Percentiles rank a stretch among this genome's conserved stretches.
Evolutionary conservation across 23 red algal genomes (phyloP).

Genomic region (Rhodosorus marinus): DNA sequence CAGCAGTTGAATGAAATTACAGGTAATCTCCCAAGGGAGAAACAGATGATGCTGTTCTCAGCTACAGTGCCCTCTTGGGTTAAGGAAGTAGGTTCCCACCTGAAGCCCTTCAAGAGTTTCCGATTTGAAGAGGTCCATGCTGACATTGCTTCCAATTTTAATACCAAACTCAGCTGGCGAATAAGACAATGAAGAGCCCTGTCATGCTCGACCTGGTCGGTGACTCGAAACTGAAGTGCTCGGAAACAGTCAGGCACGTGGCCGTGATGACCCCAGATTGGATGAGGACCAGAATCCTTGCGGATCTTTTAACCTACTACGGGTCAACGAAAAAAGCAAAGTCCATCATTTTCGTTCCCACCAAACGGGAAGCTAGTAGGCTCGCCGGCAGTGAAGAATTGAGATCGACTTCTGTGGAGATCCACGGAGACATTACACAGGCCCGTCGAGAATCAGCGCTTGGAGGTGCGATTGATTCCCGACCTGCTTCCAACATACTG

Average conservation of each 20-base stretch:
- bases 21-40: slow-evolving; percentile 17
- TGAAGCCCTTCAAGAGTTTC: too few relatives aligned
- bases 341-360: slow-evolving; percentile 59
- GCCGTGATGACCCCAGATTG: background rate
- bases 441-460: slow-evolving; percentile 35
- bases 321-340: slow-evolving; percentile 46
- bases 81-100: background rate
- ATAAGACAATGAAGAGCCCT: slow-evolving; percentile 1
- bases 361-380: slow-evolving; percentile 2
- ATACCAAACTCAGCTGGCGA: too few relatives aligned
- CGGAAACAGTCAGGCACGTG: slow-evolving; percentile 3
- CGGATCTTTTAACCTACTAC: slow-evolving; percentile 32
- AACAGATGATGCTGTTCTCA: slow-evolving; percentile 65
- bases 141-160: too few relatives aligned
- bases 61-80: slow-evolving; percentile 72
- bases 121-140: too few relatives aligned
- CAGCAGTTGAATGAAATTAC: slow-evolving; percentile 82
- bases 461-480: too few relatives aligned
- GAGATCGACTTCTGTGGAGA: background rate
- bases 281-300: slow-evolving; percentile 1
- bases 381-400: background rate
- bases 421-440: slow-evolving; percentile 86
- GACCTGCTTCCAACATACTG: too few relatives aligned
- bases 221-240: background rate
- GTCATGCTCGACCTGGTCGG: background rate